Base-by-base conservation (phyloP, 139 green algal genomes). In the Eudorina sp. region DNA sequence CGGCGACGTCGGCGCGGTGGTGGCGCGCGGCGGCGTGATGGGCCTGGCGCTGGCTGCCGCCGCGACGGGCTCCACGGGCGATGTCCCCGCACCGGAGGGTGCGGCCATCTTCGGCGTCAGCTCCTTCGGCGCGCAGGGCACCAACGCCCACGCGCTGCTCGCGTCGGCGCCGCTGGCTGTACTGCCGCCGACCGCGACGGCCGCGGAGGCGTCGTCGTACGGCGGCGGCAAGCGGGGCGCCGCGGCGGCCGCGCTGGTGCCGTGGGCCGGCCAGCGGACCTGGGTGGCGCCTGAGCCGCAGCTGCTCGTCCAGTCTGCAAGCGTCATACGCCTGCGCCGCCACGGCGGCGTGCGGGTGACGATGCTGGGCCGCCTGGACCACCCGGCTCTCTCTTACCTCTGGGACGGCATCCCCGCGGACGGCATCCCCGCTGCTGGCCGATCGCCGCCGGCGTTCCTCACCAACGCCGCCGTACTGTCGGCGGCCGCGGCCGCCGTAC, bases 91-190 rank as follows among this genome's bases (percentile, higher is more conserved):
- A 3, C 16, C 46, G 83, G 96, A 97, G 70, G n/a, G 75, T 31
- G 78, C 82, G 1, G 64, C 78, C 0, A 80, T 89, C 0, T 96
- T 98, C 70, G 91, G 93, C 64, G 92, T 93, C 8, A 94, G 88
- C 69, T 94, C 94, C 1, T 96, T 96, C 85, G 94, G 88, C 8
- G 88, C 88, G 23, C 93, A 95, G 74, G 94, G 94, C 53, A 96
- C 94, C 46, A 96, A 96, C 64, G 93, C 94, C 0, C 92, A 96
- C 68, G 90, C 89, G 5, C 45, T 95, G n/a, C 27, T 95, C 16
- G 41, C 60, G 43, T 27, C 66, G 6, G 40, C 51, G 81, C 34
- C 29, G 75, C n/a, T n/a, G n/a, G n/a, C n/a, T n/a, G n/a, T n/a
- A n/a, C n/a, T n/a, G n/a, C 58, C 58, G 23, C 23, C 25, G 27